Evolutionary conservation across 23 red algal genomes (phyloP).

Genomic region (Gracilaria vermiculophylla): DNA sequence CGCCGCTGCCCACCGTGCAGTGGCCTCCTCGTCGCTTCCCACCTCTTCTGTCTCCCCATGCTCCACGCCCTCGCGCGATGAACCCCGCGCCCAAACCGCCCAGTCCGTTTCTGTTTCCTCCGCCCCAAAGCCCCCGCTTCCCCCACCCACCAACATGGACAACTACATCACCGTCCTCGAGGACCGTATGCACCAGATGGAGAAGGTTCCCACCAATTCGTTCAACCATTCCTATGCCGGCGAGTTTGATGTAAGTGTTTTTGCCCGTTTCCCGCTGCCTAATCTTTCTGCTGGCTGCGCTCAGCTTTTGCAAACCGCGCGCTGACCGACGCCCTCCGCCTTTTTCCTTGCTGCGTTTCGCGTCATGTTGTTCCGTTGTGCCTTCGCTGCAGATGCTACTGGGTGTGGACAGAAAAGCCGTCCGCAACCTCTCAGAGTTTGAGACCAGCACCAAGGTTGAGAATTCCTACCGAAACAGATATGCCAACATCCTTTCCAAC

Average conservation of each 20-base stretch:
- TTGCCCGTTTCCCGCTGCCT: background rate
- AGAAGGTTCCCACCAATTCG: slow-evolving; percentile 53
- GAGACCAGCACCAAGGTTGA: slow-evolving; percentile 53
- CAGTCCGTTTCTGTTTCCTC: background rate
- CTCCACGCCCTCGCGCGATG: background rate
- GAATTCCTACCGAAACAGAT: slow-evolving; percentile 77
- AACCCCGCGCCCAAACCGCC: background rate
- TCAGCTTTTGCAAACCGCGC: background rate
- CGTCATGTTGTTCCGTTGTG: background rate
- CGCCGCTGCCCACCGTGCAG: background rate
- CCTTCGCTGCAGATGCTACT: slow-evolving; percentile 12
- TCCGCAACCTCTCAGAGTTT: slow-evolving; percentile 31
- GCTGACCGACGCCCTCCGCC: background rate
- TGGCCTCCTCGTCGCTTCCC: background rate
- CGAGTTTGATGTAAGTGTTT: slow-evolving; percentile 78
- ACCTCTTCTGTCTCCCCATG: background rate
- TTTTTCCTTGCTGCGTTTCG: background rate
- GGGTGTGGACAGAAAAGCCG: slow-evolving; percentile 42
- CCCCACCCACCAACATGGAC: background rate
- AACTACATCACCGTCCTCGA: slow-evolving; percentile 41
- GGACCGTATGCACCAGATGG: slow-evolving; percentile 67
- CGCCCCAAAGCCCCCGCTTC: background rate
- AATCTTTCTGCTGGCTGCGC: background rate
- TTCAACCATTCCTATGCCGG: slow-evolving; percentile 69
- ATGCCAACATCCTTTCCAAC: slow-evolving; percentile 84